Conservation (phyloP, 306 rosid species). For the Astragalus membranaceus region DNA sequence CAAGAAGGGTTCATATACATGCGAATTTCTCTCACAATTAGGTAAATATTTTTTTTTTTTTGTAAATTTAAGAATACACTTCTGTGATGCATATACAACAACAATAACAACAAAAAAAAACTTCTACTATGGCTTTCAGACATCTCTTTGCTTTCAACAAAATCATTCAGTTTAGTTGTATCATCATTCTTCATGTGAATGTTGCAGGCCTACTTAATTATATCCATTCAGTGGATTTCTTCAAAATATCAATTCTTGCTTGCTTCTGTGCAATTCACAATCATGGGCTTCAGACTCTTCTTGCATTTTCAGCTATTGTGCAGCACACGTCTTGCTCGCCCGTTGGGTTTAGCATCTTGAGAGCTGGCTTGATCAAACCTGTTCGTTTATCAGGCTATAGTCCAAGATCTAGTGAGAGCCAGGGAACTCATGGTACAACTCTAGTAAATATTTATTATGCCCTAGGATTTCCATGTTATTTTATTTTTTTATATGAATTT, state of each 20-base stretch:
- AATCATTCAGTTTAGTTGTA: background rate
- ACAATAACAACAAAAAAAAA: background rate
- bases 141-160: background rate
- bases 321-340: conserved; percentile 70
- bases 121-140: background rate
- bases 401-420: conserved; percentile 22
- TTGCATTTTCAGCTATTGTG: conserved; percentile 76
- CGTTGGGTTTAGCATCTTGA: conserved; percentile 74
- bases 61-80: background rate
- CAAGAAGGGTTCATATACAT: conserved; percentile 53
- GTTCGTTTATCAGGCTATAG: conserved; percentile 55
- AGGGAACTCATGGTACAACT: conserved; percentile 25
- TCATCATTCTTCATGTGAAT: conserved; percentile 16
- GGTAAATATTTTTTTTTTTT: conserved; percentile 32
- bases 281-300: conserved; percentile 72
- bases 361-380: conserved; percentile 76
- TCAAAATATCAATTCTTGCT: conserved; percentile 67
- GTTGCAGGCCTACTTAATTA: conserved; percentile 68
- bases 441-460: conserved; percentile 8
- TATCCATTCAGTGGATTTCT: conserved; percentile 60
- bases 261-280: conserved; percentile 90
- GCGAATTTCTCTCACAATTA: conserved; percentile 56
- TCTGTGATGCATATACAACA: background rate
- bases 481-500: conserved; percentile 10
- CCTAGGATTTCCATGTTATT: conserved; percentile 8